Conservation (phyloP, 257 asterid genomes). For the Oldenlandia corymbosa region DNA sequence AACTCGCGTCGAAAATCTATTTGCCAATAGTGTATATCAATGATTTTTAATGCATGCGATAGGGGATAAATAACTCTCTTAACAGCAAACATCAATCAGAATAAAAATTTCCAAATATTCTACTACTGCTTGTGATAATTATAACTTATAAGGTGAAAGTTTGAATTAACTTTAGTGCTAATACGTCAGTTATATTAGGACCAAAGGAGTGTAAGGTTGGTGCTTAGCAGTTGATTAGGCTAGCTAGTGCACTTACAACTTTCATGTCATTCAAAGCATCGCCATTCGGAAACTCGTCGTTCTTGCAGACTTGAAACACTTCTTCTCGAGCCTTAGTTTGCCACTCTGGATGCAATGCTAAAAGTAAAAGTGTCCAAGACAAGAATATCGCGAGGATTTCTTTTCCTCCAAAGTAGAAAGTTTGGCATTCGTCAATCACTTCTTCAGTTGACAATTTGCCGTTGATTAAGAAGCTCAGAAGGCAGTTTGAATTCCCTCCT, state of each 20-base stretch:
- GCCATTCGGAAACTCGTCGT: conserved; percentile 23
- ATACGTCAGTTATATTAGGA: no score
- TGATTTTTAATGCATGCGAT: no score
- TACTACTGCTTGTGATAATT: no score
- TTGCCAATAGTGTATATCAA: no score
- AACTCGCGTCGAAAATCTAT: no score
- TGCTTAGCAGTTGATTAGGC: no score
- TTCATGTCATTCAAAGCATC: conserved; percentile 31
- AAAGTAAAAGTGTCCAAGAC: conserved; percentile 62
- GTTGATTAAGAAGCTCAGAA: conserved; percentile 30
- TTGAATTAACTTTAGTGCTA: no score
- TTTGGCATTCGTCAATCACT: conserved; percentile 63
- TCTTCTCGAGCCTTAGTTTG: conserved; percentile 58
- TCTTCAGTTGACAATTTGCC: conserved; percentile 47
- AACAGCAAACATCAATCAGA: no score
- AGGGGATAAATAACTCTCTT: no score
- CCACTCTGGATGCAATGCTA: conserved; percentile 68
- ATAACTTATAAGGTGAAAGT: no score
- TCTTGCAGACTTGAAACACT: conserved; percentile 31
- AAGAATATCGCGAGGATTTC: conserved; percentile 60
- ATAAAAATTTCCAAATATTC: no score
- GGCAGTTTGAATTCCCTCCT: conserved; percentile 25
- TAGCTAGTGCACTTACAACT: conserved; percentile 16
- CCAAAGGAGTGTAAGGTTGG: no score
- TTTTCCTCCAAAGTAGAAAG: conserved; percentile 75